These are phyloP conservation scores for Aspergillus sp. DNA, from an alignment of 2,329 filamentous ascomycete genomes.

Conservation along the genomic window DNA sequence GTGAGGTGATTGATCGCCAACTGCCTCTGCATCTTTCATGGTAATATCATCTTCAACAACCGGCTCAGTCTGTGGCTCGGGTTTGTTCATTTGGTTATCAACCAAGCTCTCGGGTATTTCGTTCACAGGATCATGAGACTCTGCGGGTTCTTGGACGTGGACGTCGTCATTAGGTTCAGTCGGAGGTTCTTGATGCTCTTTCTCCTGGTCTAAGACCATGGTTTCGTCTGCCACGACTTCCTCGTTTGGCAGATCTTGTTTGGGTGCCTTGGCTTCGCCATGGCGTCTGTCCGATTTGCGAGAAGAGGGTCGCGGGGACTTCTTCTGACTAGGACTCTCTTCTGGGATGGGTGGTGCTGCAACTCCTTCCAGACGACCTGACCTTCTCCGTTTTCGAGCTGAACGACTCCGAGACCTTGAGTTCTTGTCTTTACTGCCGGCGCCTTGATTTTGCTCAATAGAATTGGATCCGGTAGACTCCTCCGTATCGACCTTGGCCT, in stretches of 20 bases:
- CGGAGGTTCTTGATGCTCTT: not conserved
- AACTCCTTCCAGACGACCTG: conserved; percentile 22
- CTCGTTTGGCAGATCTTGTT: not conserved
- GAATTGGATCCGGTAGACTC: conserved; percentile 1
- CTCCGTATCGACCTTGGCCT: conserved; percentile 7
- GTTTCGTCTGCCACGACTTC: not conserved
- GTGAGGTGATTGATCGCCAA: not conserved
- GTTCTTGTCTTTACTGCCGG: not conserved
- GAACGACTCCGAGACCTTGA: conserved; percentile 9
- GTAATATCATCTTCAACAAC: not conserved
- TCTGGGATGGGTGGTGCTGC: conserved; percentile 7
- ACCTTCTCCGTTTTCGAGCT: conserved; percentile 24
- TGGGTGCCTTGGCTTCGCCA: conserved; percentile 1
- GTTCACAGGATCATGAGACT: conserved; percentile 4
- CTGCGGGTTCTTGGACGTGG: conserved; percentile 5
- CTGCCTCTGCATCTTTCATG: conserved; percentile 5
- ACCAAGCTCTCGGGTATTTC: conserved; percentile 1
- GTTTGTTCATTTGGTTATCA: conserved; percentile 14
- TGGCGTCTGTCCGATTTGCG: conserved; percentile 12
- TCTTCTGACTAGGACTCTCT: conserved; percentile 8
- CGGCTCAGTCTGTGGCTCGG: conserved; percentile 2
- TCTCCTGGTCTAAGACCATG: not conserved
- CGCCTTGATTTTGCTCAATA: conserved; percentile 1
- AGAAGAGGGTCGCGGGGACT: conserved; percentile 13
- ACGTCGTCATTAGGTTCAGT: not conserved